Evolutionary conservation across 305 asterid species (phyloP).

Genomic region (Plantago coronopus): DNA sequence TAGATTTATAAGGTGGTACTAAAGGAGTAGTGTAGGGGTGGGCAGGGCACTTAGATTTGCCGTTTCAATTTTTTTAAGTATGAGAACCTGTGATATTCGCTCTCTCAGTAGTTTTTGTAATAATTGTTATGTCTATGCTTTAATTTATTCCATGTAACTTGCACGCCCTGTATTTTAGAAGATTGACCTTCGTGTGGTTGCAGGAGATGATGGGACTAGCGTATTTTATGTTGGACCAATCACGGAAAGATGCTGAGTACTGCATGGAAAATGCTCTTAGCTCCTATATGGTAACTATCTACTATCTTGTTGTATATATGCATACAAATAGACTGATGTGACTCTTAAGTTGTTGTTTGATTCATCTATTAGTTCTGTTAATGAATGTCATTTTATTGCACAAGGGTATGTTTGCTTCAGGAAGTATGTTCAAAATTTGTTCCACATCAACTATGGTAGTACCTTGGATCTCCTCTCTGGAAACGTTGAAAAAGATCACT

Average conservation of each 20-base stretch:
- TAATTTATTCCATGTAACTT: slow-evolving; percentile 13
- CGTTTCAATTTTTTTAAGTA: too few species aligned
- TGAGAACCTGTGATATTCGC: slow-evolving; percentile 17
- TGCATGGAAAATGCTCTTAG: slow-evolving; percentile 96
- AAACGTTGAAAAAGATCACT: background rate
- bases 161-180: slow-evolving; percentile 17
- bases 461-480: background rate
- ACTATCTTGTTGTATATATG: slow-evolving; percentile 22
- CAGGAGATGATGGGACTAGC: slow-evolving; percentile 98
- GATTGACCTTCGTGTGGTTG: slow-evolving; percentile 26
- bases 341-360: background rate
- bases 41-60: too few species aligned
- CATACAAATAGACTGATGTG: background rate
- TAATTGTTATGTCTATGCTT: slow-evolving; percentile 4
- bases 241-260: slow-evolving; percentile 89
- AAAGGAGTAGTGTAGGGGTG: too few species aligned
- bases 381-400: too few species aligned
- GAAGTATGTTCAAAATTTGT: too few species aligned
- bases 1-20: too few species aligned
- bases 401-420: too few species aligned
- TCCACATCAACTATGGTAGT: too few species aligned
- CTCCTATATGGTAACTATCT: slow-evolving; percentile 63
- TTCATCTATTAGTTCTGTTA: background rate
- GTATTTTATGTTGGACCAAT: slow-evolving; percentile 89
- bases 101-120: background rate